These are phyloP conservation scores for Areca catechu DNA, from an alignment of 176 grass and related monocot species.

Conservation along the genomic window DNA sequence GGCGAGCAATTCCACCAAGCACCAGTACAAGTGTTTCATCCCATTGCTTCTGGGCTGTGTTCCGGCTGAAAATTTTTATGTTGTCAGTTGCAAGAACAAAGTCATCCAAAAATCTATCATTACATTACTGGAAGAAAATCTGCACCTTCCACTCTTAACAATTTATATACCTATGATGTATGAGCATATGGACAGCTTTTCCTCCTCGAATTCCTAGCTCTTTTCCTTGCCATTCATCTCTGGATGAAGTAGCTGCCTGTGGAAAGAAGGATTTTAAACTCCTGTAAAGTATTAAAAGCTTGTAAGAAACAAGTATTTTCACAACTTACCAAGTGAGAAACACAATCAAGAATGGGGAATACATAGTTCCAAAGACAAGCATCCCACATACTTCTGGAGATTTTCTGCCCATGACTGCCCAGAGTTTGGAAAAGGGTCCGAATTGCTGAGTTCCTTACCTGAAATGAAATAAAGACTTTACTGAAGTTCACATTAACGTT, in stretches of 20 bases:
- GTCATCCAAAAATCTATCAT: constrained; percentile 5
- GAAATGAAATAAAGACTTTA: constrained; percentile 6
- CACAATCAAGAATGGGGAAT: constrained; percentile 89
- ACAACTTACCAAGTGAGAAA: constrained; percentile 87
- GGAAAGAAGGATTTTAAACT: constrained; percentile 26
- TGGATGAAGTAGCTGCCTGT: constrained; percentile 86
- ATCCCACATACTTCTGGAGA: constrained; percentile 86
- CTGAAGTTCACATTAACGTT: constrained; percentile 4
- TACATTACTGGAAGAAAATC: not conserved
- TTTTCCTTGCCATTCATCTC: constrained; percentile 97
- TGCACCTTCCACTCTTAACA: not conserved
- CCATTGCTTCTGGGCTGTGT: constrained; percentile 98
- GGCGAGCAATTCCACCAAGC: constrained; percentile 72
- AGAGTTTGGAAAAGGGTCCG: constrained; percentile 88
- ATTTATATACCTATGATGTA: constrained; percentile 78
- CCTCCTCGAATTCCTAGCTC: constrained; percentile 88
- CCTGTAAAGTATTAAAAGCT: constrained; percentile 7
- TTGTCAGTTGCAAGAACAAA: constrained; percentile 12
- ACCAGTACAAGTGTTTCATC: constrained; percentile 97
- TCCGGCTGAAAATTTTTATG: constrained; percentile 53
- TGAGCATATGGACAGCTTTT: constrained; percentile 99
- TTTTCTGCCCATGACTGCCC: constrained; percentile 90
- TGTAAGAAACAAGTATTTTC: constrained; percentile 10
- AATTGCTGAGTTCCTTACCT: constrained; percentile 95
- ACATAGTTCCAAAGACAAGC: constrained; percentile 91